Percentiles rank a stretch among this genome's conserved stretches.
These are phyloP conservation scores for Quercus rubra DNA, from an alignment of 306 rosid genomes.

Conservation along the genomic window DNA sequence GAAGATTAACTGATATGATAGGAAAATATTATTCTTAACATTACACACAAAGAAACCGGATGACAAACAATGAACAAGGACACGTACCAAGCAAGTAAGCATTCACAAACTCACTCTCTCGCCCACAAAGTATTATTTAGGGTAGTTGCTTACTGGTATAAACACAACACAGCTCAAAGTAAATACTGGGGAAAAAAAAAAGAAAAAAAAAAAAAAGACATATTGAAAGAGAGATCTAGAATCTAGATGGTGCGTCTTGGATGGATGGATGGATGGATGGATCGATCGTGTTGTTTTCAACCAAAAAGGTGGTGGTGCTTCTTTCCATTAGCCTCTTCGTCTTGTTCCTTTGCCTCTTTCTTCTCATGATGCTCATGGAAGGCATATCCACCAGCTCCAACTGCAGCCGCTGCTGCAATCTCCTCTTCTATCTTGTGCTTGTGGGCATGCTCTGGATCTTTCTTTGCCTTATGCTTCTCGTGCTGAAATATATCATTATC, in stretches of 20 bases:
- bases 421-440: constrained; percentile 82
- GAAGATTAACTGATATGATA: no score
- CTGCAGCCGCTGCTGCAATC: constrained; percentile 54
- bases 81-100: neutral
- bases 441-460: constrained; percentile 63
- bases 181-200: no score
- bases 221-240: no score
- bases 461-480: constrained; percentile 60
- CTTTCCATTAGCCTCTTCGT: constrained; percentile 61
- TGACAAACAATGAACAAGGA: neutral
- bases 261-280: no score
- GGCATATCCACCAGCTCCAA: constrained; percentile 65
- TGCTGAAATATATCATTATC: constrained; percentile 25
- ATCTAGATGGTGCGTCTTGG: no score
- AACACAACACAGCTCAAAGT: neutral
- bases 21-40: neutral
- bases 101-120: neutral
- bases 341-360: constrained; percentile 53
- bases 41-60: neutral
- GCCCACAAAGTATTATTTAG: neutral
- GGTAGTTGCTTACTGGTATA: neutral
- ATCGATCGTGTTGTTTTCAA: neutral
- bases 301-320: constrained; percentile 66
- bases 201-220: no score
- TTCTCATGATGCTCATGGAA: constrained; percentile 77